Conservation (phyloP, 2,329 filamentous ascomycete genomes). For the Hymenoscyphus albidus region DNA sequence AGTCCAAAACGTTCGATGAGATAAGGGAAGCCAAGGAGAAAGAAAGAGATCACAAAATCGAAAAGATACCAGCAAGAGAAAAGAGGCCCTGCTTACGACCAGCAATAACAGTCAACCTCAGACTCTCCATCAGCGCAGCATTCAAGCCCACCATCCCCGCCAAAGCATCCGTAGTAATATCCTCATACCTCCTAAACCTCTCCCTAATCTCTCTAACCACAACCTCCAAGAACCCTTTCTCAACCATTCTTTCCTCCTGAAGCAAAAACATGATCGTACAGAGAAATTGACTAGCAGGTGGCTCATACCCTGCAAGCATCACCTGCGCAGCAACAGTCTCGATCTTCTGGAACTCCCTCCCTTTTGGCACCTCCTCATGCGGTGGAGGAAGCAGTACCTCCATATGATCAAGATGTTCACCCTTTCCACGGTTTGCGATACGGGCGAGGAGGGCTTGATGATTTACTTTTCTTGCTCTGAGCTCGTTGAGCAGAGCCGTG, state of each 20-base stretch:
- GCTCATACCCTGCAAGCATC: constrained; percentile 1
- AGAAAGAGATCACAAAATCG: too few species aligned
- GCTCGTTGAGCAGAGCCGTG: neutral
- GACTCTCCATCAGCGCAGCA: neutral
- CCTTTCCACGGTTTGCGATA: neutral
- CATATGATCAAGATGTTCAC: neutral
- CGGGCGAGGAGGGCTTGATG: neutral
- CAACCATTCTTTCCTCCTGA: neutral
- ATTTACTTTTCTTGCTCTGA: neutral
- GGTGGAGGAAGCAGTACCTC: neutral
- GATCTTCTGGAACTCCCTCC: neutral
- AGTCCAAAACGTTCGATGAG: neutral
- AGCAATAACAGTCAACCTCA: neutral
- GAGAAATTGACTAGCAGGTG: neutral
- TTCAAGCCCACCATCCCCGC: neutral
- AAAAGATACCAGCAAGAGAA: too few species aligned
- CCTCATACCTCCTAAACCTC: neutral
- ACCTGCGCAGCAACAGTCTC: neutral
- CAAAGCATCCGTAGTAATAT: neutral
- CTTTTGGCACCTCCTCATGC: neutral
- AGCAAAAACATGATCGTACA: constrained; percentile 5
- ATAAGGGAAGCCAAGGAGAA: too few species aligned
- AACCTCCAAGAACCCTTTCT: neutral
- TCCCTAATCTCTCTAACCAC: neutral
- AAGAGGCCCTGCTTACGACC: neutral